Percentiles rank a stretch among this genome's conserved stretches.
Evolutionary conservation across 2,329 filamentous ascomycete genomes (phyloP).

Genomic region (Moelleriella libera): DNA sequence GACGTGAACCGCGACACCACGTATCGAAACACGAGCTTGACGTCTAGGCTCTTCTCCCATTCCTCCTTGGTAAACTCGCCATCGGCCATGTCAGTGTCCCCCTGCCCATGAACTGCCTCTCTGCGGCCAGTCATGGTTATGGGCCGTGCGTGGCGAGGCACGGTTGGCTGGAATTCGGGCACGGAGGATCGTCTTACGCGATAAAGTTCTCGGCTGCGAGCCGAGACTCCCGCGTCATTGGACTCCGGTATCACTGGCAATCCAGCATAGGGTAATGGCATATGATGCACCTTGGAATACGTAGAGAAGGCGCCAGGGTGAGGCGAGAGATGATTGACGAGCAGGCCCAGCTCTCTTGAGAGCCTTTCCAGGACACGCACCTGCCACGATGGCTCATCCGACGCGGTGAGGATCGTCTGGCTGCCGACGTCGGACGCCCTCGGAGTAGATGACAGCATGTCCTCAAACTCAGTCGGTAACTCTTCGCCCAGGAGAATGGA

Average conservation of each 20-base stretch:
- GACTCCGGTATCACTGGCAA: slow-evolving; percentile 51
- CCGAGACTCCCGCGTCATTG: slow-evolving; percentile 16
- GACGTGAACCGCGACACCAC: slow-evolving; percentile 61
- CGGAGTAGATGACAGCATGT: slow-evolving; percentile 32
- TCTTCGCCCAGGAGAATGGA: slow-evolving; percentile 78
- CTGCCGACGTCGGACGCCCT: slow-evolving; percentile 23
- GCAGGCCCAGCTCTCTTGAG: slow-evolving; percentile 69
- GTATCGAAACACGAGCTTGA: slow-evolving; percentile 84
- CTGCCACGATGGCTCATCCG: slow-evolving; percentile 48
- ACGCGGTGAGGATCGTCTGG: slow-evolving; percentile 14
- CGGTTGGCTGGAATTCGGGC: slow-evolving; percentile 33
- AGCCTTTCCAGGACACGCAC: slow-evolving; percentile 69
- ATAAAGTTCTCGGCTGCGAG: slow-evolving; percentile 11
- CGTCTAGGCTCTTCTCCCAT: slow-evolving; percentile 86
- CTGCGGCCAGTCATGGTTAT: slow-evolving; percentile 20
- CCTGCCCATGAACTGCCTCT: slow-evolving; percentile 8
- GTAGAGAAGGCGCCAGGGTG: slow-evolving; percentile 83
- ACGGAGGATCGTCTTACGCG: slow-evolving; percentile 10
- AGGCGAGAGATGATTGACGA: slow-evolving; percentile 65
- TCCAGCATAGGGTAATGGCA: slow-evolving; percentile 63
- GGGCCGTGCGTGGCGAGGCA: slow-evolving; percentile 21
- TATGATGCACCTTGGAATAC: slow-evolving; percentile 52
- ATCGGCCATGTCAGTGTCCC: slow-evolving; percentile 12
- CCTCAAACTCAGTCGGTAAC: slow-evolving; percentile 39
- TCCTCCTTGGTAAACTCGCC: slow-evolving; percentile 53